These are phyloP conservation scores for Fusarium marasasianum DNA, from an alignment of 2,329 filamentous ascomycete genomes.

Conservation along the genomic window DNA sequence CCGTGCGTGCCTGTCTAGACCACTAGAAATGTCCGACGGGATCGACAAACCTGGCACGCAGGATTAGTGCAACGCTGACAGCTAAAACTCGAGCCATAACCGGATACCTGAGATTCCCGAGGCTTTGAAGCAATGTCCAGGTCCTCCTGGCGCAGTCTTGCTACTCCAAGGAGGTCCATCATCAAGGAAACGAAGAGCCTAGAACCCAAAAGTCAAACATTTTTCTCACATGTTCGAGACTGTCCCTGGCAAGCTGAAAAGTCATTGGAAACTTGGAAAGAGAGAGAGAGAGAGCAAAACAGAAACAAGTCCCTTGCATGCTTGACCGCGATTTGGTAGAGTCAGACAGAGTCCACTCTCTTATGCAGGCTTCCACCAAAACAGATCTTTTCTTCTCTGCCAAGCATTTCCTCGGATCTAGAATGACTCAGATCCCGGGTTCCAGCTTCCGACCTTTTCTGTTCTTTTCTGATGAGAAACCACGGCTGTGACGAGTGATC, in stretches of 20 bases:
- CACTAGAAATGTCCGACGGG: constrained; percentile 30
- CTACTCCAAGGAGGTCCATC: not conserved
- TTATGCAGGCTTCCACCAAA: not conserved
- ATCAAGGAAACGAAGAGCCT: constrained; percentile 3
- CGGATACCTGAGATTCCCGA: constrained; percentile 6
- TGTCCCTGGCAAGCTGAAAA: constrained; percentile 8
- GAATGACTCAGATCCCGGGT: constrained; percentile 22
- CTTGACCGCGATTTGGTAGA: constrained; percentile 23
- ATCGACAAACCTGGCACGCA: constrained; percentile 6
- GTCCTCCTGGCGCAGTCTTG: not conserved
- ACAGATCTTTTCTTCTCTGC: constrained; percentile 12
- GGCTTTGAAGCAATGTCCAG: not conserved
- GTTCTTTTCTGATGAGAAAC: not conserved
- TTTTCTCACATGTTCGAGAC: not conserved
- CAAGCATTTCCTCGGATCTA: constrained; percentile 15
- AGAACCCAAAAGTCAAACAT: constrained; percentile 13
- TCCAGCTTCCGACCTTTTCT: not conserved
- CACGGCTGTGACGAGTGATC: not conserved
- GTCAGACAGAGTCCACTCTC: not conserved
- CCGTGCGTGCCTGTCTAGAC: not conserved
- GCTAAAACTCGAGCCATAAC: constrained; percentile 7
- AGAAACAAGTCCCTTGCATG: constrained; percentile 13
- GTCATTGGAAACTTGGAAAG: not conserved
- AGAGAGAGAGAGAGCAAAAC: not conserved
- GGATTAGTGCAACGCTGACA: constrained; percentile 30